Base-by-base conservation (phyloP, 257 asterid species). In the Capsicum pubescens region DNA sequence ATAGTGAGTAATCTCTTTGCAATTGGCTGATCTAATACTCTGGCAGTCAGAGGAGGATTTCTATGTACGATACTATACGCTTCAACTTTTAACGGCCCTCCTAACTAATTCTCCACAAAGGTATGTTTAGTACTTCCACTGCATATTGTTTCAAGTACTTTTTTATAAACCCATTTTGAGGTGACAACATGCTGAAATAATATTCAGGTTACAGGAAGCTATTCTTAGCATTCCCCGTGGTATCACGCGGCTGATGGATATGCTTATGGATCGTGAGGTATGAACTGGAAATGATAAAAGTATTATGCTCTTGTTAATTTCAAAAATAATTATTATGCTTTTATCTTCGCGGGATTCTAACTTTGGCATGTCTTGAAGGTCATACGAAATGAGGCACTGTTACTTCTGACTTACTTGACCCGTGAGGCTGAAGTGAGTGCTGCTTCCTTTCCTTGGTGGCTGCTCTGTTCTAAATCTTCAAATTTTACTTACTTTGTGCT, bases 201-300 rank as follows among this genome's bases (percentile, higher is more conserved):
- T 84, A 82, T 86, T 83, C 92, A 95, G 98, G 91, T 90, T 97
- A 81, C 99, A 97, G 88, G 99, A 97, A 91, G 98, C 99, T 85
- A 97, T 97, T 90, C 90, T 95, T 58, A 90, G 92, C 6, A 90
- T 93, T 90, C 98, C 98, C 13, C 96, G 94, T 68, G 99, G 98
- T 86, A 92, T 92, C 85, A 93, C 98, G 71, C 88, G 95, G 86
- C 98, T 97, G 66, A 93, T 97, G 98, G 99, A 97, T 90, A 97
- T 97, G 99, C 97, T 97, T 84, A 95, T 93, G 97, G 98, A 95
- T 85, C 98, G 98, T 86, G 99, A 95, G 98, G 99, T 97, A 90
- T 90, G 86, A 82, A 85, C 69, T 54, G 70, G 54, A 66, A 58
- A 52, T 82, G 67, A 52, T 82, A 68, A 50, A 82, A 67, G 39